Conservation (phyloP, 441 rosid genomes). For the Pelargonium cotyledonis region DNA sequence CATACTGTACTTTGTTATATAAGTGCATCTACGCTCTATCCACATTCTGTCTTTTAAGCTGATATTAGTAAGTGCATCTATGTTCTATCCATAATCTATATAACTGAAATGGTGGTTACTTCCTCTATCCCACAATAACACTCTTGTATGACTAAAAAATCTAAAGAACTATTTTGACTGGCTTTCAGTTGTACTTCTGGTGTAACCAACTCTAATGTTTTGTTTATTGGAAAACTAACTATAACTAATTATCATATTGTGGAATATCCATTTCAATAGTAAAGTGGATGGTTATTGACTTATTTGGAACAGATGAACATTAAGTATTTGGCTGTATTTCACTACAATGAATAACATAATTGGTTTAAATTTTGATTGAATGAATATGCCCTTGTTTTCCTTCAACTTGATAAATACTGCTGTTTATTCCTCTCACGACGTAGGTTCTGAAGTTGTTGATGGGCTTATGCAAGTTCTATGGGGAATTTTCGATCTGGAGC, state of each 20-base stretch:
- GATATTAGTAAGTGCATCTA: neutral
- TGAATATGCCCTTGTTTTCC: conserved; percentile 5
- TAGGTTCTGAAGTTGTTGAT: conserved; percentile 94
- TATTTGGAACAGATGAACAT: neutral
- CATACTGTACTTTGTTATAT: neutral
- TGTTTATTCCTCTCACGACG: conserved; percentile 19
- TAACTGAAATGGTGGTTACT: neutral
- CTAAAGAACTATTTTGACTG: neutral
- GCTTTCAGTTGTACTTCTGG: neutral
- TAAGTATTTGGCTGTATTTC: neutral
- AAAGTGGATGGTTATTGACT: neutral
- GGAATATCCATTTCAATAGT: neutral
- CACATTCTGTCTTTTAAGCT: neutral
- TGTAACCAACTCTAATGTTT: neutral
- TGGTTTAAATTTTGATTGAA: neutral
- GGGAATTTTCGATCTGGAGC: conserved; percentile 97
- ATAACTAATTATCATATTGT: neutral
- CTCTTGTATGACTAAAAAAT: neutral
- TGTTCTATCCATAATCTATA: no score
- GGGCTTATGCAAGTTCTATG: conserved; percentile 95
- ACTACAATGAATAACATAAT: neutral
- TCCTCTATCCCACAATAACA: neutral
- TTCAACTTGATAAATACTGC: neutral
- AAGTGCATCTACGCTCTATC: neutral
- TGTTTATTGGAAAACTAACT: neutral